phyloP scores from a whole-genome alignment of 495 filamentous ascomycete genomes.

The Aspergillus cavernicola region DNA sequence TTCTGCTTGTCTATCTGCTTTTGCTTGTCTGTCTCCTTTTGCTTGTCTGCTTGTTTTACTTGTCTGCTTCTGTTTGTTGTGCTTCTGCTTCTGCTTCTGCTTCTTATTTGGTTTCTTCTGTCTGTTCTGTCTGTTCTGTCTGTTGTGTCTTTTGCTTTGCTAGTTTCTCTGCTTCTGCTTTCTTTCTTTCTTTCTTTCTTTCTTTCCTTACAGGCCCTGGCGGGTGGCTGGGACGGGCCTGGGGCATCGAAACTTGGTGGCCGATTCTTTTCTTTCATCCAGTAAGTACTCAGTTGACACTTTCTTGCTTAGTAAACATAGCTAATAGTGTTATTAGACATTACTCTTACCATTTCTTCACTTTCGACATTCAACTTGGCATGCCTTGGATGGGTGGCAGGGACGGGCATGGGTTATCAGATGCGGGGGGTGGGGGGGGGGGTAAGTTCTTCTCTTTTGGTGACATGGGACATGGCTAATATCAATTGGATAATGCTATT shows the following conservation, averaged over 20 bases:
- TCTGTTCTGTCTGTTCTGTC: neutral
- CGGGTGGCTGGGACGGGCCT: constrained; percentile 4
- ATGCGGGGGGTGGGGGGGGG: neutral
- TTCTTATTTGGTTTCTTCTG: neutral
- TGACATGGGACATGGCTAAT: no score
- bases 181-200: neutral
- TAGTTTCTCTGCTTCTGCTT: neutral
- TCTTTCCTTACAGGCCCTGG: constrained; percentile 7
- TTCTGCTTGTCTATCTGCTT: neutral
- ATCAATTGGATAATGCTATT: no score
- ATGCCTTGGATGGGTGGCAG: constrained; percentile 1
- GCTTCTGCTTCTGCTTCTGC: neutral
- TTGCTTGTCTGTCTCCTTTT: neutral
- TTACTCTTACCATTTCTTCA: no score
- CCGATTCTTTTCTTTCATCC: no score
- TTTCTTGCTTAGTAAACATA: neutral
- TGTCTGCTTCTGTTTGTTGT: neutral
- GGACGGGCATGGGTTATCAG: neutral
- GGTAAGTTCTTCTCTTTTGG: neutral
- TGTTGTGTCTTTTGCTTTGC: neutral
- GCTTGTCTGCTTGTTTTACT: neutral
- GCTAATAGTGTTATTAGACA: neutral
- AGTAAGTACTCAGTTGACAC: neutral
- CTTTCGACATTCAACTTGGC: no score
- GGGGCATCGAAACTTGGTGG: neutral